Conservation (phyloP, 768 basidiomycete species). For the Mycena filopes region DNA sequence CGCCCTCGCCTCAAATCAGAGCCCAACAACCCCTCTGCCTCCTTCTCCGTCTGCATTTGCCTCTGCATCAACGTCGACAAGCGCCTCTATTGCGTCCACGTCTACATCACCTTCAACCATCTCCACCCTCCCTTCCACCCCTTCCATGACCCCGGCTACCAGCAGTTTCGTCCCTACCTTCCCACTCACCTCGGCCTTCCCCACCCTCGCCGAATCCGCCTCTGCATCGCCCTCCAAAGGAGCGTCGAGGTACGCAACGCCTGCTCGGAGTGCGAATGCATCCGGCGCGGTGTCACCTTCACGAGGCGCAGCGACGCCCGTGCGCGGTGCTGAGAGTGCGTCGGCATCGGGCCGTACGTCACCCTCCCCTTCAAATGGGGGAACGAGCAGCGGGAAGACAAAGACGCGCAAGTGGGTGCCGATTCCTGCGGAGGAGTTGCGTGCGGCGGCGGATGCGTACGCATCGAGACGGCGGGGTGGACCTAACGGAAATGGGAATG, state of each 20-base stretch:
- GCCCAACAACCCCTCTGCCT: neutral
- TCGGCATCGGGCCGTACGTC: neutral
- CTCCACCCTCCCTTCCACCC: neutral
- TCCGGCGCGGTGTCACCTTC: neutral
- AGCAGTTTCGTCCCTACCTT: neutral
- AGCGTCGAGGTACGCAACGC: neutral
- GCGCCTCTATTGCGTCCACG: neutral
- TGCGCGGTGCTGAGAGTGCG: too few species aligned
- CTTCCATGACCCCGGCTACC: neutral
- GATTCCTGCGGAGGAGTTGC: conserved; percentile 60
- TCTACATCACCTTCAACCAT: neutral
- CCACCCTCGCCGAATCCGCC: conserved; percentile 9
- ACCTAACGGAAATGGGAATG: neutral
- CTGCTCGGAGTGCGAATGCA: too few species aligned
- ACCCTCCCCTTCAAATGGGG: too few species aligned
- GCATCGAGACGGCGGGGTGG: too few species aligned
- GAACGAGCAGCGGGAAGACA: neutral
- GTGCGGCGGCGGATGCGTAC: conserved; percentile 52
- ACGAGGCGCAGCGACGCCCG: too few species aligned
- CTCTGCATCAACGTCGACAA: neutral
- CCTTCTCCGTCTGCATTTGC: neutral
- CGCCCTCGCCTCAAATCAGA: neutral
- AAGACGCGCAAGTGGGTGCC: conserved; percentile 56
- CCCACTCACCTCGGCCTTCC: conserved; percentile 7
- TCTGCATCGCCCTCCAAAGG: conserved; percentile 3